phyloP scores from a whole-genome alignment of 2,329 filamentous ascomycete species.

The Xylaria sp. region DNA sequence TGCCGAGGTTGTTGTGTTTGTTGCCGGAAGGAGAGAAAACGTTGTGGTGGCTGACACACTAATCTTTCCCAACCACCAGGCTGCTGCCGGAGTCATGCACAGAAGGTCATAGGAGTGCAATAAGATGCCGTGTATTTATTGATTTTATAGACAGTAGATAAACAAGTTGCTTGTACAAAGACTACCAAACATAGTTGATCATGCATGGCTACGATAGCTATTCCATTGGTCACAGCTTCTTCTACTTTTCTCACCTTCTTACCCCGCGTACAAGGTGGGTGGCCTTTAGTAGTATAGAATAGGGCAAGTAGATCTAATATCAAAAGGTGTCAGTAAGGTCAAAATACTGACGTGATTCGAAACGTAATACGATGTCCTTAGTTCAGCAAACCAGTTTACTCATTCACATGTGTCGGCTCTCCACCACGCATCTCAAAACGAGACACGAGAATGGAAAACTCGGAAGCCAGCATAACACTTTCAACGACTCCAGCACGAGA shows the following conservation, averaged over 20 bases:
- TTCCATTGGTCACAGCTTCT: not conserved
- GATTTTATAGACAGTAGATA: constrained; percentile 30
- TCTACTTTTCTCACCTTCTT: not conserved
- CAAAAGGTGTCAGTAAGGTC: constrained; percentile 34
- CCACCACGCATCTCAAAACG: constrained; percentile 66
- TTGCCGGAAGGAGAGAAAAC: constrained; percentile 79
- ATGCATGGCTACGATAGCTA: not conserved
- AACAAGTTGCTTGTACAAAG: not conserved
- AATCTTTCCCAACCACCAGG: constrained; percentile 81
- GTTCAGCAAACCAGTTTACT: constrained; percentile 77
- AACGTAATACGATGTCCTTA: constrained; percentile 5
- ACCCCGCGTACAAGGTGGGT: not conserved
- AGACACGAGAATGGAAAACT: constrained; percentile 58
- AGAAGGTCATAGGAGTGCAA: constrained; percentile 39
- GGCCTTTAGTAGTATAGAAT: not conserved
- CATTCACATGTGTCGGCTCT: constrained; percentile 71
- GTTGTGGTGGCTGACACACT: constrained; percentile 83
- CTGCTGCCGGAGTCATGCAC: constrained; percentile 45
- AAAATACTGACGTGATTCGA: not conserved
- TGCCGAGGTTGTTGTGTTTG: constrained; percentile 80
- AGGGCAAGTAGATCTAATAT: not conserved
- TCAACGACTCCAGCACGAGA: constrained; percentile 45
- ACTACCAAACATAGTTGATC: not conserved
- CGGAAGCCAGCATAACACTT: constrained; percentile 70
- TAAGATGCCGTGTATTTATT: constrained; percentile 29